These are phyloP conservation scores for Miamiensis avidus DNA, from an alignment of 169 alveolate genomes.

Conservation along the genomic window DNA sequence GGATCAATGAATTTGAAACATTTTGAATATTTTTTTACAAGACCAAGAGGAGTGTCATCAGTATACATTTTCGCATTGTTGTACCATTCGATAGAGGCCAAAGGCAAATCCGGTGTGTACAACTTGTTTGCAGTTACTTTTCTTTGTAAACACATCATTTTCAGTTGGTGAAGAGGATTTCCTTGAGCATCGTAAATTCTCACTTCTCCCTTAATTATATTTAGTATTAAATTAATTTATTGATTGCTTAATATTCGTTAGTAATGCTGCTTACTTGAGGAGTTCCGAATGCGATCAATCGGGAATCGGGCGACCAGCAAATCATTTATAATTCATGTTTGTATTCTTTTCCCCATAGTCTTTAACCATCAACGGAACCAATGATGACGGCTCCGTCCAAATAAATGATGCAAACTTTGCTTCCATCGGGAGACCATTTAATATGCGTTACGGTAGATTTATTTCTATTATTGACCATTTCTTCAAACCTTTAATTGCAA, in stretches of 20 bases:
- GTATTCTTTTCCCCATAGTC: slow-evolving; percentile 91
- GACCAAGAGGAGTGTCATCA: slow-evolving; percentile 47
- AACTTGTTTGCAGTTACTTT: slow-evolving; percentile 45
- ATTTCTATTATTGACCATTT: slow-evolving; percentile 91
- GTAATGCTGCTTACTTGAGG: slow-evolving; percentile 13
- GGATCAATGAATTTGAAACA: no score
- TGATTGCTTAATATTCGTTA: no score
- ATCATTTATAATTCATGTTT: slow-evolving; percentile 69
- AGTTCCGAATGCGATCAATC: slow-evolving; percentile 85
- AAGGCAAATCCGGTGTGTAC: slow-evolving; percentile 21
- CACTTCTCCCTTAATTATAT: slow-evolving; percentile 74
- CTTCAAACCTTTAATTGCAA: slow-evolving; percentile 72
- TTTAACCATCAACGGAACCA: slow-evolving; percentile 92
- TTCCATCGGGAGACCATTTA: slow-evolving; percentile 90
- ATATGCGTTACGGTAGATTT: slow-evolving; percentile 85
- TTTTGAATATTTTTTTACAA: neutral
- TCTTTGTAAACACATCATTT: slow-evolving; percentile 54
- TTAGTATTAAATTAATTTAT: no score
- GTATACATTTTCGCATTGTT: slow-evolving; percentile 61
- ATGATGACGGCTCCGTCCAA: slow-evolving; percentile 94
- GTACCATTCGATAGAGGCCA: slow-evolving; percentile 74
- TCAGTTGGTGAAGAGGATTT: slow-evolving; percentile 76
- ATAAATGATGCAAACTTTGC: slow-evolving; percentile 85
- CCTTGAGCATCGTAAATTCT: slow-evolving; percentile 83
- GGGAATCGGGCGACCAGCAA: slow-evolving; percentile 94